phyloP scores from a whole-genome alignment of 192 early-diverging fungal species.

The Coemansia sp. region DNA sequence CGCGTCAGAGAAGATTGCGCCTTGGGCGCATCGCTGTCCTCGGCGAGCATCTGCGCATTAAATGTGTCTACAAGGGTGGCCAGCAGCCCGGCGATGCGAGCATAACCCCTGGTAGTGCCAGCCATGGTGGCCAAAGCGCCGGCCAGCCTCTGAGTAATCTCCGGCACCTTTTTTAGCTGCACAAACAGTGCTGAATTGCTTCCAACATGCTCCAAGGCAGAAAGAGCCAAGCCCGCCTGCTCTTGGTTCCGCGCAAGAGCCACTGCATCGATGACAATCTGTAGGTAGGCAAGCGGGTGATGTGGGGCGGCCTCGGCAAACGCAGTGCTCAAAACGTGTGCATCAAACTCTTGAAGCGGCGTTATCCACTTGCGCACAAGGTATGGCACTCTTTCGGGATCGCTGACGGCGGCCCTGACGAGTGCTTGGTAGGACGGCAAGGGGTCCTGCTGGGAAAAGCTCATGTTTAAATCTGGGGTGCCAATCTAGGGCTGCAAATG shows the following conservation, averaged over 20 bases:
- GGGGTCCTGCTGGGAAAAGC: too few species aligned
- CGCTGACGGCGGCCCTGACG: too few species aligned
- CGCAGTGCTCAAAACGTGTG: neutral
- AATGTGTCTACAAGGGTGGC: constrained; percentile 18
- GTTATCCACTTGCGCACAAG: constrained; percentile 3
- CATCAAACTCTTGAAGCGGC: constrained; percentile 4
- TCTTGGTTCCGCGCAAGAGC: constrained; percentile 11
- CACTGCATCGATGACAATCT: constrained; percentile 23
- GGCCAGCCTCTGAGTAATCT: constrained; percentile 21
- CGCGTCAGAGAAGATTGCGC: constrained; percentile 8
- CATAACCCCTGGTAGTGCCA: neutral
- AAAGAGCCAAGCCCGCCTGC: constrained; percentile 3
- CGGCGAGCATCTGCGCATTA: constrained; percentile 15
- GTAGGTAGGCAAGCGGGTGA: constrained; percentile 11
- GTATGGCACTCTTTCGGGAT: too few species aligned
- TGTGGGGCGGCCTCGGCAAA: constrained; percentile 2
- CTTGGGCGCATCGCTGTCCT: neutral
- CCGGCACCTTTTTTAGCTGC: constrained; percentile 13
- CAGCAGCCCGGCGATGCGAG: constrained; percentile 8
- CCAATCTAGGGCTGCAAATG: too few species aligned
- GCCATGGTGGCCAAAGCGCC: constrained; percentile 1
- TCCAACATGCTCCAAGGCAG: constrained; percentile 3
- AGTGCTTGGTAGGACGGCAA: too few species aligned
- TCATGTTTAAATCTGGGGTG: too few species aligned
- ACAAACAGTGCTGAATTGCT: constrained; percentile 4